Conservation (phyloP, 495 filamentous ascomycete genomes). For the Pseudevernia furfuracea region DNA sequence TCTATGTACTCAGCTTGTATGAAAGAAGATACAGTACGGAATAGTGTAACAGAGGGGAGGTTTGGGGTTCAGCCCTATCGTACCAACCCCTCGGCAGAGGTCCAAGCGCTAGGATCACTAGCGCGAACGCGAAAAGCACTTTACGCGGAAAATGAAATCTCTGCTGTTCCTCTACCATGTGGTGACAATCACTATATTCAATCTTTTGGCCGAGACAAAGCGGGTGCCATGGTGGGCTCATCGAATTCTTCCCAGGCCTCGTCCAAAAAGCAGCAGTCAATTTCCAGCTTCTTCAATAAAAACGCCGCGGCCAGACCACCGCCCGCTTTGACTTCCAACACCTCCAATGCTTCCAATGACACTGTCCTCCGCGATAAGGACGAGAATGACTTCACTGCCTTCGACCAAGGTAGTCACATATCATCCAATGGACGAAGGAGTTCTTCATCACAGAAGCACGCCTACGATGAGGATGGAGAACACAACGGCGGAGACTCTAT, state of each 20-base stretch:
- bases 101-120: background rate
- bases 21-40: too few species aligned
- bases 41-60: too few species aligned
- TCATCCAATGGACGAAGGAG: background rate
- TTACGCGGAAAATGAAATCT: conserved; percentile 10
- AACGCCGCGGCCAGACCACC: conserved; percentile 38
- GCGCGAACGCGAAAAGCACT: conserved; percentile 3
- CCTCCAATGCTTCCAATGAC: background rate
- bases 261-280: conserved; percentile 67
- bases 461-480: conserved; percentile 4
- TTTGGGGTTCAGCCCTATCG: too few species aligned
- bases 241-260: conserved; percentile 33
- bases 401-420: conserved; percentile 13
- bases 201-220: background rate
- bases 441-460: conserved; percentile 18
- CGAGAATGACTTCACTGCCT: conserved; percentile 19
- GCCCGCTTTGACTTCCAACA: conserved; percentile 11
- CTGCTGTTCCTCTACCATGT: background rate
- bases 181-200: background rate
- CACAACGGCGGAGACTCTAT: background rate
- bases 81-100: too few species aligned
- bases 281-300: conserved; percentile 79
- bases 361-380: conserved; percentile 1
- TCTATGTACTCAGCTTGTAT: too few species aligned
- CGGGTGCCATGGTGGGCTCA: conserved; percentile 17